These are phyloP conservation scores for Pseudocercospora fijiensis DNA, from an alignment of 2,329 filamentous ascomycete genomes.

Conservation along the genomic window DNA sequence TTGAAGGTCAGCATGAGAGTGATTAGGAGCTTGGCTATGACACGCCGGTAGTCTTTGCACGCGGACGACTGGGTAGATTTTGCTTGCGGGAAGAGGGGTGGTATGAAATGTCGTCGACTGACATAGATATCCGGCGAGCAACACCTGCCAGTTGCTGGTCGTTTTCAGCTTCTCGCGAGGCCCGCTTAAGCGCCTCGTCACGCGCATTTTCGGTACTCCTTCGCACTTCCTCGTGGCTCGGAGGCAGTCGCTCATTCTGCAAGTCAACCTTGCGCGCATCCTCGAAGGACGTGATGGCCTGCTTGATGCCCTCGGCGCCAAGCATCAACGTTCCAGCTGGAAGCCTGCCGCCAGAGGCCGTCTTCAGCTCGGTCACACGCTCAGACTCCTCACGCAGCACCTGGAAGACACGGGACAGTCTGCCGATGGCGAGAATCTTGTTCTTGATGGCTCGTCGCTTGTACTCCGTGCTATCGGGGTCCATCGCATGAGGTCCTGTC, in stretches of 20 bases:
- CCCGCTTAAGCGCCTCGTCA: conserved; percentile 79
- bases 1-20: conserved; percentile 16
- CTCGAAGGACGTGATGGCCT: conserved; percentile 94
- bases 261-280: conserved; percentile 95
- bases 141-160: conserved; percentile 83
- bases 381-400: conserved; percentile 96
- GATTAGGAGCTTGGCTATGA: neutral
- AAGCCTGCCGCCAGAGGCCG: conserved; percentile 84
- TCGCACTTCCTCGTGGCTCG: conserved; percentile 86
- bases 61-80: conserved; percentile 12
- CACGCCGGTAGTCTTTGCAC: conserved; percentile 16
- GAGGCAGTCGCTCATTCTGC: conserved; percentile 92
- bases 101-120: conserved; percentile 40
- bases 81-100: conserved; percentile 18
- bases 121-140: conserved; percentile 94
- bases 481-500: conserved; percentile 47
- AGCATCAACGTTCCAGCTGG: conserved; percentile 97
- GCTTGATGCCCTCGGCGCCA: conserved; percentile 96
- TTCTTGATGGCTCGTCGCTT: conserved; percentile 98
- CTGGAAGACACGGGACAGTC: conserved; percentile 96
- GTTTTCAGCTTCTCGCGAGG: conserved; percentile 84
- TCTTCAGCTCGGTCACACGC: conserved; percentile 95
- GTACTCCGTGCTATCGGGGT: conserved; percentile 86
- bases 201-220: conserved; percentile 79
- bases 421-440: conserved; percentile 97